A percentile compares a stretch with the other conserved stretches of the same genome.
Evolutionary conservation across 768 basidiomycete species (phyloP).

Genomic region (Sarcodon sp.): DNA sequence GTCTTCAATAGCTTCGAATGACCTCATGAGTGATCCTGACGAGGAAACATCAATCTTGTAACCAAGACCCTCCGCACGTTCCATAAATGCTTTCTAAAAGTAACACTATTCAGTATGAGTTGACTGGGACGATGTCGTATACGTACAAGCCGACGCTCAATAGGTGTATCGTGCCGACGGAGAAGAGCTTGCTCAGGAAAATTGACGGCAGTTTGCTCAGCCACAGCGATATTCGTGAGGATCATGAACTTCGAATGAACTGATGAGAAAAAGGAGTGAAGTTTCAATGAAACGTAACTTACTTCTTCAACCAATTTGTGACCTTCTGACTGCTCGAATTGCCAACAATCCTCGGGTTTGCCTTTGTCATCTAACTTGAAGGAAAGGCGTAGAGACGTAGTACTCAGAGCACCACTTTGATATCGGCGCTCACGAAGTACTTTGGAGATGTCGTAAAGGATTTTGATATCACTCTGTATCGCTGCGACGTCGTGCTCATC

Average conservation of each 20-base stretch:
- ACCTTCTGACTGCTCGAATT: constrained; percentile 54
- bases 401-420: constrained; percentile 52
- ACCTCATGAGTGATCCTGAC: constrained; percentile 72
- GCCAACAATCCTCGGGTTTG: constrained; percentile 66
- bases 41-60: constrained; percentile 71
- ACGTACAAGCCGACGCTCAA: constrained; percentile 81
- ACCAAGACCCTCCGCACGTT: constrained; percentile 77
- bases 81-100: constrained; percentile 54
- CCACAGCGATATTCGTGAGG: constrained; percentile 78
- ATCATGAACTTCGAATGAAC: constrained; percentile 69
- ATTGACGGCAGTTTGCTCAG: constrained; percentile 86
- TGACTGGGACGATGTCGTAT: neutral
- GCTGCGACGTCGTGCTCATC: constrained; percentile 46
- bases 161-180: constrained; percentile 85
- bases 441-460: constrained; percentile 54
- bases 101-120: constrained; percentile 1
- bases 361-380: constrained; percentile 77
- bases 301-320: constrained; percentile 87
- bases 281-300: neutral
- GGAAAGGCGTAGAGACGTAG: constrained; percentile 56
- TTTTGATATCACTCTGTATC: constrained; percentile 66
- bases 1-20: constrained; percentile 64
- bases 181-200: constrained; percentile 96
- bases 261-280: constrained; percentile 1
- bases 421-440: constrained; percentile 63